Evolutionary conservation across 1,284 basidiomycete genomes (phyloP), one percentile per base, ranked within the genome.

Genomic region (Neonothopanus nambi): DNA sequence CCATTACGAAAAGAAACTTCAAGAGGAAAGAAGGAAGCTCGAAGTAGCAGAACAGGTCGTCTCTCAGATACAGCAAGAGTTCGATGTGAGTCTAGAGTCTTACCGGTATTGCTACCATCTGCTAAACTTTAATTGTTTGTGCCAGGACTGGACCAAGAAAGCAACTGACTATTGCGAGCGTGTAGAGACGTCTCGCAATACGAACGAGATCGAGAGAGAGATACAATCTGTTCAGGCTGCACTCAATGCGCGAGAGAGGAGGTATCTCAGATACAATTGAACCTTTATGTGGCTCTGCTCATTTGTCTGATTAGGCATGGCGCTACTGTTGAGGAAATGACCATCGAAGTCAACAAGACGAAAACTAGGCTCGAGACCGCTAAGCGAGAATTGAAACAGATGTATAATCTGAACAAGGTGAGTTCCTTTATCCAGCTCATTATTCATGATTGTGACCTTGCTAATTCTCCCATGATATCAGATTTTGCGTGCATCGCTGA

Each of bases 271-370:
- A 9, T 33, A 11, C 8, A 6, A 44, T 15, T 57, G 59, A n/a
- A 53, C 56, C 35, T 48, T 51, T 36, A 2, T 33, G 15, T 12
- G 50, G 8, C 12, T 18, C 21, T 45, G n/a, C 52, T 20, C n/a
- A n/a, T n/a, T 42, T 42, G 24, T 48, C 20, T 53, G 41, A 11
- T 44, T 59, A 92, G 89, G 48, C 82, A 90, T 55, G 91, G 91
- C 4, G 81, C 87, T 3, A 81, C 84, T 5, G 78, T 93, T 3
- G 92, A 94, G 52, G 84, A 94, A 54, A 81, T 94, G 70, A 78
- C 83, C 0, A 73, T 77, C 20, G 84, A 90, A 58, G 76, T 91
- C 41, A 84, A 84, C 64, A 84, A 80, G 57, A 79, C 84, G 3
- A 78, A 78, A 58, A 74, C 73, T 3, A 78, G 76, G 23, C 66